These are phyloP conservation scores for Boletus semigastroideus DNA, from an alignment of 1,284 basidiomycete species.

Conservation along the genomic window DNA sequence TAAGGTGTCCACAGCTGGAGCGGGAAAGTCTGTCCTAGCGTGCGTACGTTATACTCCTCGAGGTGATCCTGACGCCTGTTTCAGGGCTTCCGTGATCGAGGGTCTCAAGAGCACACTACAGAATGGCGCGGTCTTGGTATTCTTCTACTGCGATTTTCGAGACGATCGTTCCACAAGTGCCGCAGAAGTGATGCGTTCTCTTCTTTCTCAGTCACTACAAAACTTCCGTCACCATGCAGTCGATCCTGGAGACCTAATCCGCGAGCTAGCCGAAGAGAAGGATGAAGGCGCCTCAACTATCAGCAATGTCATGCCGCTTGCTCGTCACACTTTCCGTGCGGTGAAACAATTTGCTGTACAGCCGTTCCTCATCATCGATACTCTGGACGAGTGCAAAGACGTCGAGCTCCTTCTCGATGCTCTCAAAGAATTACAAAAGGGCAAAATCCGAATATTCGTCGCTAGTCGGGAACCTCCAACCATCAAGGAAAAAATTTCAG, in stretches of 20 bases:
- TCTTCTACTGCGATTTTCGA: slow-evolving; percentile 17
- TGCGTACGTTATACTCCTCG: neutral
- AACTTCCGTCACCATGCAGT: neutral
- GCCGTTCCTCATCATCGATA: slow-evolving; percentile 12
- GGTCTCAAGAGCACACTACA: neutral
- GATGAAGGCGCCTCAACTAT: neutral
- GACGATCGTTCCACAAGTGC: slow-evolving; percentile 4
- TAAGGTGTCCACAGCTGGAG: slow-evolving; percentile 3
- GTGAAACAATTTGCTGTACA: neutral
- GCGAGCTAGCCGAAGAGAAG: neutral
- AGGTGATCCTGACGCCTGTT: neutral
- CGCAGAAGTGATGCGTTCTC: slow-evolving; percentile 10
- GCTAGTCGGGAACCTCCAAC: slow-evolving; percentile 14
- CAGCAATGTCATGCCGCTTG: neutral
- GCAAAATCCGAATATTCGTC: slow-evolving; percentile 6
- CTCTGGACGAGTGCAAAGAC: slow-evolving; percentile 13
- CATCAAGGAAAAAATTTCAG: neutral
- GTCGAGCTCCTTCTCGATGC: neutral
- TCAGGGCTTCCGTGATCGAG: slow-evolving; percentile 14
- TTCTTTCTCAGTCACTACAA: slow-evolving; percentile 7
- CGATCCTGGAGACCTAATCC: neutral
- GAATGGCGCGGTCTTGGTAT: neutral
- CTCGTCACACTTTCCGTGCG: neutral
- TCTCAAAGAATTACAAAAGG: neutral
- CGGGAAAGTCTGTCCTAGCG: slow-evolving; percentile 23